Evolutionary conservation across 164 flowering plant genomes (phyloP).

Genomic region (Vitis labrusca): DNA sequence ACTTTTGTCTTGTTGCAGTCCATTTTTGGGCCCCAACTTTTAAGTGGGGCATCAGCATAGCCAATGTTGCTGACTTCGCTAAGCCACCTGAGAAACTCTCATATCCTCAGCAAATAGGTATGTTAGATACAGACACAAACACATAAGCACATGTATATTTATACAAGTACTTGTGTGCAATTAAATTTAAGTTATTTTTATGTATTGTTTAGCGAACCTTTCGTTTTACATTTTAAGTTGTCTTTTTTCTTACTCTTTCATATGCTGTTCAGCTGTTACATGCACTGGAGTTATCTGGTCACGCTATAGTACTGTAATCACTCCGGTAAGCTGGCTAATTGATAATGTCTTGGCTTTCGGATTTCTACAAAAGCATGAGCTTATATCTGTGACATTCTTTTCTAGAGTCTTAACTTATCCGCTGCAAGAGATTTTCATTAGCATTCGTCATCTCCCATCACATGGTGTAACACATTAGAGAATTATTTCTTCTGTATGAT

Average conservation of each 20-base stretch:
- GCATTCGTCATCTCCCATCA: no score
- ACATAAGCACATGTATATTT: no score
- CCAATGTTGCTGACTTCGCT: conserved; percentile 71
- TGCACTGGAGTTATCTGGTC: conserved; percentile 79
- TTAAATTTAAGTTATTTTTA: no score
- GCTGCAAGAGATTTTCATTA: no score
- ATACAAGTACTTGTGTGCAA: no score
- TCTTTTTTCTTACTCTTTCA: conserved; percentile 6
- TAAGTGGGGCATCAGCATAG: conserved; percentile 88
- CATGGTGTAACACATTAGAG: no score
- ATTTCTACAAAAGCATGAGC: no score
- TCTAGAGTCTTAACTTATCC: no score
- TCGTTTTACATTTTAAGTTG: background rate
- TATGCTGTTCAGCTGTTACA: conserved; percentile 46
- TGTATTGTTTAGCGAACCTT: background rate
- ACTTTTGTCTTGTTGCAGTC: conserved; percentile 46
- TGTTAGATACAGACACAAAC: background rate
- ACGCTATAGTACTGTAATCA: conserved; percentile 77
- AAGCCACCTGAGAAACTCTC: conserved; percentile 75
- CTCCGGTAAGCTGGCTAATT: conserved; percentile 58
- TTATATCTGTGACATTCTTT: no score
- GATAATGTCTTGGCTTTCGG: background rate
- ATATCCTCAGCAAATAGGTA: conserved; percentile 74
- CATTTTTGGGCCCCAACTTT: conserved; percentile 94
- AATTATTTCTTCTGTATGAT: no score